These are phyloP conservation scores for Royoungia palumana DNA, from an alignment of 768 basidiomycete genomes.

Conservation along the genomic window DNA sequence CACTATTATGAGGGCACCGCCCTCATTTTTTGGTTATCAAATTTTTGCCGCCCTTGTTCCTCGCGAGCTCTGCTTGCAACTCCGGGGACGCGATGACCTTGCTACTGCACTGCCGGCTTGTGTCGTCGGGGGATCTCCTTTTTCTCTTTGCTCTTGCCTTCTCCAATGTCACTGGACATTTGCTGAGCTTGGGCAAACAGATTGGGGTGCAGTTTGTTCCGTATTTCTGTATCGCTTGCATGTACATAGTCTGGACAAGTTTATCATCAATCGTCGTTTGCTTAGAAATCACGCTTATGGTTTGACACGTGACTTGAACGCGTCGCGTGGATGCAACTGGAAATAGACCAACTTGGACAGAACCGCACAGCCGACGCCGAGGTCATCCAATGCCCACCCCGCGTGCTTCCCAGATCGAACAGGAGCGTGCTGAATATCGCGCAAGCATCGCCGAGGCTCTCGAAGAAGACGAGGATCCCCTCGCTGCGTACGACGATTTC, in stretches of 20 bases:
- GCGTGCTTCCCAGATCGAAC: conserved; percentile 28
- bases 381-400: conserved; percentile 20
- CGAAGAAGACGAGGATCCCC: conserved; percentile 79
- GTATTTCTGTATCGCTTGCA: no score
- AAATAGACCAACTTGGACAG: conserved; percentile 9
- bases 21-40: conserved; percentile 53
- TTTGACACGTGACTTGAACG: conserved; percentile 26
- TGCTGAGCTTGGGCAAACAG: conserved; percentile 1
- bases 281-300: no score
- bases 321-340: conserved; percentile 29
- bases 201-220: neutral
- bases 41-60: conserved; percentile 29
- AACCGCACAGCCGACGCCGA: conserved; percentile 2
- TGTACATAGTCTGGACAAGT: no score
- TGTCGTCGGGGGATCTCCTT: conserved; percentile 9
- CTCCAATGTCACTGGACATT: neutral
- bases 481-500: conserved; percentile 82
- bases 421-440: conserved; percentile 31
- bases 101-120: conserved; percentile 5
- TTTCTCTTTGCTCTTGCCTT: neutral
- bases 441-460: conserved; percentile 49
- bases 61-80: conserved; percentile 12
- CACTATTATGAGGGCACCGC: conserved; percentile 58
- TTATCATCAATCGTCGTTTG: no score
- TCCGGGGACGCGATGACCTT: conserved; percentile 8